Evolutionary conservation across 1,284 basidiomycete genomes (phyloP).

Genomic region (Golubevia pallescens): DNA sequence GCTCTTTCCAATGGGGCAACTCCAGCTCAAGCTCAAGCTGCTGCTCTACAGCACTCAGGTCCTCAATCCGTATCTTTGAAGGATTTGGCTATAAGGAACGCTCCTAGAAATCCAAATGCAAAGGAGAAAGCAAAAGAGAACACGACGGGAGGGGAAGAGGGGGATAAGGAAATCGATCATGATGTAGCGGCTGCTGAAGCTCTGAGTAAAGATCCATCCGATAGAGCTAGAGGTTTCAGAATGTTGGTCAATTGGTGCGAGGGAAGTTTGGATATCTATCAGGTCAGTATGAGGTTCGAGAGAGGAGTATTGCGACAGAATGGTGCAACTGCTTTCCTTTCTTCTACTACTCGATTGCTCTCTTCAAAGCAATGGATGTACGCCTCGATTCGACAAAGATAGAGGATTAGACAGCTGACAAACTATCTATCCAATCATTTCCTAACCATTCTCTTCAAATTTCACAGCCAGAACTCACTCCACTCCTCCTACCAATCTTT

Average conservation of each 20-base stretch:
- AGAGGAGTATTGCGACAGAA: too few species aligned
- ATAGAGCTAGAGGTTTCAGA: conserved; percentile 50
- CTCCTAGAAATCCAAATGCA: conserved; percentile 32
- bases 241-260: conserved; percentile 59
- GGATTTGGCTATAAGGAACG: conserved; percentile 56
- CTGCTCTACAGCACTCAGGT: conserved; percentile 29
- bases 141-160: background rate
- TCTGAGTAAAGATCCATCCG: conserved; percentile 52
- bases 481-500: conserved; percentile 56
- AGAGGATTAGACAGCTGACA: too few species aligned
- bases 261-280: conserved; percentile 61
- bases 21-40: conserved; percentile 33
- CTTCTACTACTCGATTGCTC: too few species aligned
- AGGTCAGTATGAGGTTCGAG: conserved; percentile 4
- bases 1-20: conserved; percentile 40
- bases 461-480: conserved; percentile 51
- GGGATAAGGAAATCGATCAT: conserved; percentile 4
- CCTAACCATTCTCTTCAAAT: too few species aligned
- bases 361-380: too few species aligned
- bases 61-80: conserved; percentile 30
- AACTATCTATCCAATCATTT: too few species aligned
- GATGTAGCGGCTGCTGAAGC: conserved; percentile 45
- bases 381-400: too few species aligned
- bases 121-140: conserved; percentile 10
- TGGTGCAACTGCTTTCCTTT: too few species aligned